Evolutionary conservation across 768 basidiomycete genomes (phyloP).

Genomic region (Rhodotorula toruloides): DNA sequence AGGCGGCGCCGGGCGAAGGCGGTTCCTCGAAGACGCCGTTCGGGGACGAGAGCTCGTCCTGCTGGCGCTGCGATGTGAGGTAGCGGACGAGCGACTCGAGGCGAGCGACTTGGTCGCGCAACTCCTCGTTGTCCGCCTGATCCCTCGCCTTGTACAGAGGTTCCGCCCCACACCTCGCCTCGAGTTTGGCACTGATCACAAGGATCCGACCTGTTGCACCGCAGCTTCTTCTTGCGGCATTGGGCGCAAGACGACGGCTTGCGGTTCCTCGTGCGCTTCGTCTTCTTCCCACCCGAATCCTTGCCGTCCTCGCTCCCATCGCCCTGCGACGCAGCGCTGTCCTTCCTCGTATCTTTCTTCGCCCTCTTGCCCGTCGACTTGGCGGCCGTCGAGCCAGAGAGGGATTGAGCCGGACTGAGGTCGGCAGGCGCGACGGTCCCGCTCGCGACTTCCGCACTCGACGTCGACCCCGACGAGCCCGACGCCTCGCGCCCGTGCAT

Average conservation of each 20-base stretch:
- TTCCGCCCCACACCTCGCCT: slow-evolving; percentile 21
- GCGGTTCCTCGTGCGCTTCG: slow-evolving; percentile 31
- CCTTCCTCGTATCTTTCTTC: too few species aligned
- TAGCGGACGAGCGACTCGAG: slow-evolving; percentile 34
- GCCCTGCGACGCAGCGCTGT: background rate
- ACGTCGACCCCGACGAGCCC: background rate
- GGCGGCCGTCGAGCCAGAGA: background rate
- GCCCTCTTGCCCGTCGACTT: background rate
- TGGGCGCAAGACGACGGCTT: slow-evolving; percentile 27
- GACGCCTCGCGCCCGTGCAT: background rate
- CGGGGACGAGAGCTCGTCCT: background rate
- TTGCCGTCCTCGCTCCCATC: background rate
- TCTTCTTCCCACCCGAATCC: background rate
- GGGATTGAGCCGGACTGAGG: background rate
- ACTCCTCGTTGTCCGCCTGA: slow-evolving; percentile 27
- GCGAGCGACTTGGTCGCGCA: slow-evolving; percentile 29
- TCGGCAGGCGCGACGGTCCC: background rate
- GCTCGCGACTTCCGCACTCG: too few species aligned
- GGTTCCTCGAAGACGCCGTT: background rate
- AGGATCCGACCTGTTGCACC: slow-evolving; percentile 28
- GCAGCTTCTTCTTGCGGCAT: slow-evolving; percentile 16
- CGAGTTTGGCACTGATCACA: slow-evolving; percentile 24
- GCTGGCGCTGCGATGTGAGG: slow-evolving; percentile 27
- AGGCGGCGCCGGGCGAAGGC: background rate
- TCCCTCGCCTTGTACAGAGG: slow-evolving; percentile 23